Conservation (phyloP, 768 basidiomycete genomes). For the Daedaleopsis sinensis region DNA sequence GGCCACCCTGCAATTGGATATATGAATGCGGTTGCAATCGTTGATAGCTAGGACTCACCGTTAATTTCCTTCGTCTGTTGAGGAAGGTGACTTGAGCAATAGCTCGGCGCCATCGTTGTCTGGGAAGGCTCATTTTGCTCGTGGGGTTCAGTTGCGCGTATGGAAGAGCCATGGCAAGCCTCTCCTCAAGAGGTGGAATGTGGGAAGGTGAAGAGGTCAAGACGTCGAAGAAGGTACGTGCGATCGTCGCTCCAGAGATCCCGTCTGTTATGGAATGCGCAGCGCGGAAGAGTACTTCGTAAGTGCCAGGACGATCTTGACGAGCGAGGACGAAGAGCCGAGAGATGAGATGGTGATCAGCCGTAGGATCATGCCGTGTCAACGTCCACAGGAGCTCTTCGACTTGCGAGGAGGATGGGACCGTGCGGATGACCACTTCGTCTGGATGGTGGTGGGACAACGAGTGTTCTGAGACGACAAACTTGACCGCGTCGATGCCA, state of each 20-base stretch:
- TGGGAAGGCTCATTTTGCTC: constrained; percentile 36
- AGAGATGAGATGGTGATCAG: constrained; percentile 45
- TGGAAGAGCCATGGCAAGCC: constrained; percentile 45
- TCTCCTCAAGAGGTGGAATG: constrained; percentile 36
- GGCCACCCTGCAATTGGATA: constrained; percentile 49
- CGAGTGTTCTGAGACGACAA: constrained; percentile 44
- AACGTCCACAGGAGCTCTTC: constrained; percentile 31
- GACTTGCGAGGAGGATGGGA: constrained; percentile 40
- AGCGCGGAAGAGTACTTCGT: constrained; percentile 47
- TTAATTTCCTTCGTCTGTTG: constrained; percentile 36
- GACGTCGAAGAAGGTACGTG: constrained; percentile 49
- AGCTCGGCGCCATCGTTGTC: constrained; percentile 49
- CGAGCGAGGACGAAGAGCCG: constrained; percentile 46
- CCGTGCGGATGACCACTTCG: constrained; percentile 43
- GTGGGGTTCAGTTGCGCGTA: constrained; percentile 42
- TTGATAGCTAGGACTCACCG: constrained; percentile 33
- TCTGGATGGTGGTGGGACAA: constrained; percentile 34
- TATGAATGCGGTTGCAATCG: no score
- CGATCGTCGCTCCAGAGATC: constrained; percentile 42
- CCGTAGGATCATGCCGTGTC: constrained; percentile 35
- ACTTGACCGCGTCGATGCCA: constrained; percentile 34
- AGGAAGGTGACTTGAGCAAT: constrained; percentile 41
- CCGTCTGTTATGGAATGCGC: constrained; percentile 58
- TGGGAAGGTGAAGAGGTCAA: constrained; percentile 30
- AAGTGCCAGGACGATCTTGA: constrained; percentile 36